Evolutionary conservation across 2,329 filamentous ascomycete genomes (phyloP), one percentile per base, ranked within the genome.

Genomic region (Fusarium sambucinum): DNA sequence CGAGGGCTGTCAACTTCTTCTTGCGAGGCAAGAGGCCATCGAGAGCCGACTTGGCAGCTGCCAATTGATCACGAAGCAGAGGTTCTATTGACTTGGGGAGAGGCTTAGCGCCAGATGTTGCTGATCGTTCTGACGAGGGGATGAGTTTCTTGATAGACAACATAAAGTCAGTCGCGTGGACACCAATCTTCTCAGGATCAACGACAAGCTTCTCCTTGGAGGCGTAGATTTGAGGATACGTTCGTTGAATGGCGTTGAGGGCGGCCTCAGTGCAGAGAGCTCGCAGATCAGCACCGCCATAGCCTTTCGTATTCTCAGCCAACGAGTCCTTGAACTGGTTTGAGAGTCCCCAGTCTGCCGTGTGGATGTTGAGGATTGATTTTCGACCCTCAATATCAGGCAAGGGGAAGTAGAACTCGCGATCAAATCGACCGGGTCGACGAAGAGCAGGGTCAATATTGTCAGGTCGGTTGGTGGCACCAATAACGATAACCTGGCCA

Each of bases 381-480:
- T 92, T 90, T 64, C 96, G 89, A 23, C 89, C 94, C 38, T 92
- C 88, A 6, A 90, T 84, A 71, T 95, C 92, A 1, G 96, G 96
- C 32, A 99, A 84, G 1, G 96, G 94, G 76, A 99, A 99, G 81
- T 98, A 98, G 74, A 99, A 99, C 78, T 99, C 96, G 78, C 96
- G 87, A 77, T 99, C 96, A 75, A 99, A 99, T 52, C 96, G 91
- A 42, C 96, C 96, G 21, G 96, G 95, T 51, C 95, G 90, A 63
- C 96, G 91, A 60, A 99, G 85, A n/a, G 95, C 95, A 70, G 95
- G 95, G 78, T 99, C 95, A 65, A 99, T 94, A 53, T 96, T 97
- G 79, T 98, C 95, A 1, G 96, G 95, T 69, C 95, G 89, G 78
- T 99, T 99, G 59, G 95, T 99, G n/a, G 96, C 96, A 70, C 96